Evolutionary conservation across 192 early-diverging fungal genomes (phyloP), one percentile per base, ranked within the genome.

Genomic region (Lobosporangium transversale): DNA sequence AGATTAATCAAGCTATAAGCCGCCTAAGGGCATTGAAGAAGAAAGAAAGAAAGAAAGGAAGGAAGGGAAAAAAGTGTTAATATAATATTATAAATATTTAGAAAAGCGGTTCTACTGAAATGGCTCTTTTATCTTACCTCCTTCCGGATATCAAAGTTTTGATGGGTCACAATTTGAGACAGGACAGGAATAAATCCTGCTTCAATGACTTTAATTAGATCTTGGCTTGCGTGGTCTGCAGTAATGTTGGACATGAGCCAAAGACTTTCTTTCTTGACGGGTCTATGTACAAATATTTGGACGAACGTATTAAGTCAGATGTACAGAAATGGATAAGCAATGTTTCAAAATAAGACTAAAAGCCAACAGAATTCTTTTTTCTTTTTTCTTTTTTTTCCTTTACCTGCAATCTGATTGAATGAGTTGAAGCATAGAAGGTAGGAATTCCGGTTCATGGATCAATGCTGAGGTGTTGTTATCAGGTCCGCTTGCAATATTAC

Each of bases 181-280:
- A 92, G 62, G 30, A 84, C 75, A 0, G 87, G 68, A 6, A 89
- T 79, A 11, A 83, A 67, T 26, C 83, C 84, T 4, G 85, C 74
- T 3, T 76, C 66, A n/a, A 89, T 81, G 30, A 90, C 79, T 17
- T 84, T 79, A 26, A 78, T 62, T n/a, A 90, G 40, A 36, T 83
- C 68, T 61, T 47, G 14, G 33, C 45, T 44, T 37, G 51, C 33
- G 20, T 70, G 62, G 61, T 74, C 64, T 5, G 90, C 88, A 0
- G 91, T 91, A 47, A 91, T 83, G 52, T 88, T 90, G 10, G 89
- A 89, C 68, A 92, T 69, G 4, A 90, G 84, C 89, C 91, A 90
- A 40, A 92, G 80, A 18, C 84, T 80, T 63, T 92, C 91, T 60
- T 90, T 92, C 58, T 89, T 89, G 23, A 92, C 83, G 0, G 87